phyloP scores from a whole-genome alignment of 257 asterid genomes.

The Salvia splendens region DNA sequence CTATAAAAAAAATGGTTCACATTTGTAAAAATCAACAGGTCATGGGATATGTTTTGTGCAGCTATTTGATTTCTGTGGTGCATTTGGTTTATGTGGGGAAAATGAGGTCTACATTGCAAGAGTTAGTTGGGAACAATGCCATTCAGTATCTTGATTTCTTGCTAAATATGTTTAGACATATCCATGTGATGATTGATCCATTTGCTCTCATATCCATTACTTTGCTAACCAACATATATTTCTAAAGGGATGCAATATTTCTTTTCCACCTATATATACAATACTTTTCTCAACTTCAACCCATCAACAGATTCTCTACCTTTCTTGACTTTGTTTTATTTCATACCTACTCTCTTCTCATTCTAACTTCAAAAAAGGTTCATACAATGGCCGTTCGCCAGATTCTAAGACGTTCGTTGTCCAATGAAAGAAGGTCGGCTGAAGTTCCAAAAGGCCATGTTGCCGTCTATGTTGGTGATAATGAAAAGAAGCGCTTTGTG shows the following conservation, averaged over 20 bases:
- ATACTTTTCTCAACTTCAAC: not conserved
- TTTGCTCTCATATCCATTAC: not conserved
- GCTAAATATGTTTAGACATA: constrained; percentile 17
- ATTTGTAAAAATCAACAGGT: too few species aligned
- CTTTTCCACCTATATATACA: not conserved
- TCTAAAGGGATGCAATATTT: not conserved
- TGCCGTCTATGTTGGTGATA: constrained; percentile 38
- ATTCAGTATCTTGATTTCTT: too few species aligned
- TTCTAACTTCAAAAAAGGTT: too few species aligned
- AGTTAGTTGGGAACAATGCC: not conserved
- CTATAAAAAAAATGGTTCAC: too few species aligned
- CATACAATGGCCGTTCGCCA: not conserved
- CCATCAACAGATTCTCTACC: not conserved
- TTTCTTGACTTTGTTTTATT: not conserved
- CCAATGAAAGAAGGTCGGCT: constrained; percentile 10
- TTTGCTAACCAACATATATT: not conserved
- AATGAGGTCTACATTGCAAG: too few species aligned
- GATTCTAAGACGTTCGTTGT: constrained; percentile 16
- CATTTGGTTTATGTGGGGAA: too few species aligned
- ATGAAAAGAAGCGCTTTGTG: constrained; percentile 26
- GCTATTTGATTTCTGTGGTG: too few species aligned
- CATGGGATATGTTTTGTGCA: too few species aligned
- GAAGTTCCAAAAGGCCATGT: constrained; percentile 31
- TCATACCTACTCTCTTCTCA: not conserved
- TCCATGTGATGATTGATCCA: constrained; percentile 3